Conservation (phyloP, 192 early-diverging fungal genomes). For the Thamnidium elegans region DNA sequence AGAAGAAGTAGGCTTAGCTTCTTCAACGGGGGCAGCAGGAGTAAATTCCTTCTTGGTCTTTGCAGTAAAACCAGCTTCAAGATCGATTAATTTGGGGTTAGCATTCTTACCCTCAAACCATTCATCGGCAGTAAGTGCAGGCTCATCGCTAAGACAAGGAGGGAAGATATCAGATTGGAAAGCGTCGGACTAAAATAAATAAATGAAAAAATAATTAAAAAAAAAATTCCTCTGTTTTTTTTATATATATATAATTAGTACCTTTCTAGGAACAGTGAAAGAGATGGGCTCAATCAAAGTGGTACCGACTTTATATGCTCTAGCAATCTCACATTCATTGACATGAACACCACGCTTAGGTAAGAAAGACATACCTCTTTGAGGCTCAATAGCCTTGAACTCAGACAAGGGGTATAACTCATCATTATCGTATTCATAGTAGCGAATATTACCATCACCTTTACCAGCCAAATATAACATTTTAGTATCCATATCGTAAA, state of each 20-base stretch:
- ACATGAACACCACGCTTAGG: slow-evolving; percentile 92
- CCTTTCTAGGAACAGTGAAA: slow-evolving; percentile 95
- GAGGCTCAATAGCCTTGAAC: slow-evolving; percentile 86
- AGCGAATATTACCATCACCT: slow-evolving; percentile 97
- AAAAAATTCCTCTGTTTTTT: background rate
- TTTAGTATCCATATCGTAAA: slow-evolving; percentile 87
- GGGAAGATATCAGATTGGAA: slow-evolving; percentile 98
- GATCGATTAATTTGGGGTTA: slow-evolving; percentile 71
- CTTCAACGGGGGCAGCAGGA: slow-evolving; percentile 57
- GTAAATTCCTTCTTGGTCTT: slow-evolving; percentile 76
- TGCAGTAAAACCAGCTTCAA: slow-evolving; percentile 69
- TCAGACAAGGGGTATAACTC: slow-evolving; percentile 85
- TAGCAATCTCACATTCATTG: slow-evolving; percentile 84
- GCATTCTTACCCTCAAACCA: slow-evolving; percentile 87
- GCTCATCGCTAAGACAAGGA: slow-evolving; percentile 71
- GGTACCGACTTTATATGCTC: slow-evolving; percentile 91
- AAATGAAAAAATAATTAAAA: background rate
- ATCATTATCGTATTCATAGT: slow-evolving; percentile 97
- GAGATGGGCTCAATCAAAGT: slow-evolving; percentile 92
- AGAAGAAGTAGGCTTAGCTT: slow-evolving; percentile 15
- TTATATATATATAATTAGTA: slow-evolving; percentile 29
- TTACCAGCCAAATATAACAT: slow-evolving; percentile 96
- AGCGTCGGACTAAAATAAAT: slow-evolving; percentile 70
- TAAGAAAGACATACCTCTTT: slow-evolving; percentile 90
- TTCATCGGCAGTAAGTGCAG: slow-evolving; percentile 87